A percentile compares a stretch with the other conserved stretches of the same genome.
phyloP scores from a whole-genome alignment of 2,329 filamentous ascomycete genomes.

The Colletotrichum euphorbiae region DNA sequence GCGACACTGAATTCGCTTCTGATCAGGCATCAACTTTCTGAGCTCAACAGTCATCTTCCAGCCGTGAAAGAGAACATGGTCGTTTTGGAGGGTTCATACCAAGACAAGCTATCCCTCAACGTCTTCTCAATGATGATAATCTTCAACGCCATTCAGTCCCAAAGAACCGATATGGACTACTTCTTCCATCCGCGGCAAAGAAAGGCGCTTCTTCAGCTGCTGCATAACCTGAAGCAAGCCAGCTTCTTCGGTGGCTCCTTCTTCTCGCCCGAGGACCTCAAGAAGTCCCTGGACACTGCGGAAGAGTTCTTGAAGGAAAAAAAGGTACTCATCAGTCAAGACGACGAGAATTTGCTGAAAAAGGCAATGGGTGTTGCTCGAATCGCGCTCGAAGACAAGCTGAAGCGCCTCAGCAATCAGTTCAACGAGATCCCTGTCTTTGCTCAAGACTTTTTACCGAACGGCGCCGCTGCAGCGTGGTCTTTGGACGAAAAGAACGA shows the following conservation, averaged over 20 bases:
- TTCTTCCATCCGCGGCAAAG: constrained; percentile 85
- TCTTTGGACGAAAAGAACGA: constrained; percentile 68
- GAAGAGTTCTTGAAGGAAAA: constrained; percentile 74
- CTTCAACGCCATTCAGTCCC: constrained; percentile 89
- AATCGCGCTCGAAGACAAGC: constrained; percentile 66
- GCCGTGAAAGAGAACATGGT: constrained; percentile 78
- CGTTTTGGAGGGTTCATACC: constrained; percentile 82
- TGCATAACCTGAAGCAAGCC: constrained; percentile 83
- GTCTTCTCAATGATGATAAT: constrained; percentile 86
- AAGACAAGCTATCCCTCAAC: constrained; percentile 86
- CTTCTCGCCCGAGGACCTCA: constrained; percentile 73
- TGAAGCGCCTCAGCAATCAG: constrained; percentile 75
- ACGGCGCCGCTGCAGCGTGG: constrained; percentile 71
- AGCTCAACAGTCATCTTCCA: constrained; percentile 78
- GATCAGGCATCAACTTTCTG: constrained; percentile 80
- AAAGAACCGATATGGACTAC: constrained; percentile 85
- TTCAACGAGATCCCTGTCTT: constrained; percentile 85
- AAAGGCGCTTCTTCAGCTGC: constrained; percentile 73
- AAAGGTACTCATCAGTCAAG: constrained; percentile 65
- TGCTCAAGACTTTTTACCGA: constrained; percentile 72
- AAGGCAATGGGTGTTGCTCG: constrained; percentile 76
- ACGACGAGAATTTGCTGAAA: constrained; percentile 71
- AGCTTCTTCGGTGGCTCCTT: constrained; percentile 89
- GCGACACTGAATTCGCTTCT: constrained; percentile 82
- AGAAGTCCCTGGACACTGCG: constrained; percentile 73